A percentile compares a stretch with the other conserved stretches of the same genome.
phyloP scores from a whole-genome alignment of 2,329 filamentous ascomycete genomes.

The Stachybotrys echinatus region DNA sequence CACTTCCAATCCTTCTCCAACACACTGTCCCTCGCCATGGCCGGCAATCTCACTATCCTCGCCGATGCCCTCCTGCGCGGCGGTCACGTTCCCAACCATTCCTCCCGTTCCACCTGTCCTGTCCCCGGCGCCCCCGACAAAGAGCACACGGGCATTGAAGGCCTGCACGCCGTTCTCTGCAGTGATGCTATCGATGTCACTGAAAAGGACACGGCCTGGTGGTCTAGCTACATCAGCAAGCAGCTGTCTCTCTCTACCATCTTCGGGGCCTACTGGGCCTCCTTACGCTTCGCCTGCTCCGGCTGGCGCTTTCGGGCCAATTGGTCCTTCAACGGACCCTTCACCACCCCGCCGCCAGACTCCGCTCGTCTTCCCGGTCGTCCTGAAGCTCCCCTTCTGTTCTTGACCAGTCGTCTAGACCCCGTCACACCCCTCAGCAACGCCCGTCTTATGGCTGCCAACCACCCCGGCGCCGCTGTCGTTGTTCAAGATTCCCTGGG shows the following conservation, averaged over 20 bases:
- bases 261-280: conserved; percentile 26
- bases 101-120: conserved; percentile 4
- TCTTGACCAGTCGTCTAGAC: conserved; percentile 35
- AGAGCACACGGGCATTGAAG: conserved; percentile 10
- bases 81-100: conserved; percentile 11
- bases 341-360: conserved; percentile 18
- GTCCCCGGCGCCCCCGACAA: not conserved
- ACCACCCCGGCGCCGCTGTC: conserved; percentile 20
- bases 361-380: conserved; percentile 16
- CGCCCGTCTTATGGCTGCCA: conserved; percentile 23
- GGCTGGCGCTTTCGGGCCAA: conserved; percentile 30
- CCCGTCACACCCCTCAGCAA: conserved; percentile 38
- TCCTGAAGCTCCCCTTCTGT: conserved; percentile 37
- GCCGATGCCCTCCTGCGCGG: not conserved
- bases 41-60: conserved; percentile 8
- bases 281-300: conserved; percentile 32
- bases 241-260: conserved; percentile 21
- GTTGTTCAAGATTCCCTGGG: conserved; percentile 23
- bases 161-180: conserved; percentile 23
- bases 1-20: conserved; percentile 8
- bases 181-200: conserved; percentile 24
- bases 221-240: conserved; percentile 20
- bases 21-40: conserved; percentile 11
- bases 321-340: conserved; percentile 34
- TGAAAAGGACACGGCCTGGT: conserved; percentile 14